A percentile compares a stretch with the other conserved stretches of the same genome.
phyloP scores from a whole-genome alignment of 495 filamentous ascomycete genomes.

The Penicillium steckii region DNA sequence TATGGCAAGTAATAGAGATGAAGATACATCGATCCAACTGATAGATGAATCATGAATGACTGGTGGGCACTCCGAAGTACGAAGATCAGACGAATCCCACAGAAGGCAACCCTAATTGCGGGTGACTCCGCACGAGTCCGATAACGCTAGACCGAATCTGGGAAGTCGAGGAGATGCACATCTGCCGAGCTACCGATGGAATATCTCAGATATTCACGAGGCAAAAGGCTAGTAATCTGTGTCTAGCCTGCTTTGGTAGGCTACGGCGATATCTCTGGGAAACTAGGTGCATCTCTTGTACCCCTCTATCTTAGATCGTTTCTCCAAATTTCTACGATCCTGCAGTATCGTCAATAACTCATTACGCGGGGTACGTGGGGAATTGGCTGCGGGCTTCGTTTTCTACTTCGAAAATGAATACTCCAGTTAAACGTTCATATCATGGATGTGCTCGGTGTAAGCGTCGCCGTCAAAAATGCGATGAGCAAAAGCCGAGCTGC shows the following conservation, averaged over 20 bases:
- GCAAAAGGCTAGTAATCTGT: background rate
- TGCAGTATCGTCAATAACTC: background rate
- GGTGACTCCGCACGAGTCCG: background rate
- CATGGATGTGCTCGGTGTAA: slow-evolving; percentile 18
- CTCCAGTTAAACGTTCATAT: slow-evolving; percentile 6
- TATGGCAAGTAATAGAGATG: background rate
- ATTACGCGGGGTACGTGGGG: slow-evolving; percentile 3
- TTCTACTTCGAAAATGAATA: background rate
- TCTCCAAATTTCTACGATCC: background rate
- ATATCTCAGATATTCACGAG: background rate
- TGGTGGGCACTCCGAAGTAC: background rate
- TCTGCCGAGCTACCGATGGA: background rate
- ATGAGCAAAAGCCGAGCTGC: slow-evolving; percentile 12
- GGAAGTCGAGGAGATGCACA: slow-evolving; percentile 14
- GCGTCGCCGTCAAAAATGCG: slow-evolving; percentile 18
- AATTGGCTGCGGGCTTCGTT: background rate
- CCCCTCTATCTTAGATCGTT: background rate
- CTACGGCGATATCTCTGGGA: background rate
- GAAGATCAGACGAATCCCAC: background rate
- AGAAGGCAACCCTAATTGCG: background rate
- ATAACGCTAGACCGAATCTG: slow-evolving; percentile 7
- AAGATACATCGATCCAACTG: no score
- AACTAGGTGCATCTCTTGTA: background rate
- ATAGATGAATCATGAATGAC: background rate
- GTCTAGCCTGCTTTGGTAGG: background rate